A percentile compares a stretch with the other conserved stretches of the same genome.
Conservation (phyloP, 805 yeast species). For the Saccharomycopsis sp. region DNA sequence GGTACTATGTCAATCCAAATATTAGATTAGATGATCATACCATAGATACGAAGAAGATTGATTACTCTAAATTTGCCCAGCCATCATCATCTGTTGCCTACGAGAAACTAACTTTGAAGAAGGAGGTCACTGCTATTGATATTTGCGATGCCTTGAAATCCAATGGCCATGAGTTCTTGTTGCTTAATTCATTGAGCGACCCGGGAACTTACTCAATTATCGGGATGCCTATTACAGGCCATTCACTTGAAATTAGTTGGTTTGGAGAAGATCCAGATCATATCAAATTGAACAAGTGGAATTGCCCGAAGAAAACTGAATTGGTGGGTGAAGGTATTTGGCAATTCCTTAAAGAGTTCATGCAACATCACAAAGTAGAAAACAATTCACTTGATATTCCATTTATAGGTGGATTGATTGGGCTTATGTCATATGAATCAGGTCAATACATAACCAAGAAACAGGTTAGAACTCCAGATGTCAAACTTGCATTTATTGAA, state of each 20-base stretch:
- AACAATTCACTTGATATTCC: conserved; percentile 40
- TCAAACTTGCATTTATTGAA: conserved; percentile 65
- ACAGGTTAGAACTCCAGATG: conserved; percentile 53
- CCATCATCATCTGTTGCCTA: too few species aligned
- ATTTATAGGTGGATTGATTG: conserved; percentile 87
- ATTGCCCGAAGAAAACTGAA: neutral
- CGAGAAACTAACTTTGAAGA: too few species aligned
- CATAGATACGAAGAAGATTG: neutral
- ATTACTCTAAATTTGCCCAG: neutral
- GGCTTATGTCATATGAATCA: conserved; percentile 83
- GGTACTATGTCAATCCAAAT: conserved; percentile 6
- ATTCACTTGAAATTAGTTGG: conserved; percentile 27
- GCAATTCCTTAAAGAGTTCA: conserved; percentile 42
- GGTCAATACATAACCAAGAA: conserved; percentile 44
- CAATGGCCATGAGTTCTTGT: conserved; percentile 38
- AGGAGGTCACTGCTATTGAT: conserved; percentile 31
- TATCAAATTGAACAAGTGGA: neutral
- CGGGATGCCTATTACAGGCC: conserved; percentile 50
- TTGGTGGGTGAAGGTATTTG: conserved; percentile 35
- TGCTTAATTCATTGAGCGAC: conserved; percentile 69
- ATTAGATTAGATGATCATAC: conserved; percentile 4
- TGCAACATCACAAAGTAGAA: conserved; percentile 32
- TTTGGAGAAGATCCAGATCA: neutral
- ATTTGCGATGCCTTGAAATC: conserved; percentile 43
- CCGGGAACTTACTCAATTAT: conserved; percentile 92